Percentiles rank a stretch among this genome's conserved stretches.
Evolutionary conservation across 2,329 filamentous ascomycete species (phyloP).

Genomic region (Diaporthe capsici): DNA sequence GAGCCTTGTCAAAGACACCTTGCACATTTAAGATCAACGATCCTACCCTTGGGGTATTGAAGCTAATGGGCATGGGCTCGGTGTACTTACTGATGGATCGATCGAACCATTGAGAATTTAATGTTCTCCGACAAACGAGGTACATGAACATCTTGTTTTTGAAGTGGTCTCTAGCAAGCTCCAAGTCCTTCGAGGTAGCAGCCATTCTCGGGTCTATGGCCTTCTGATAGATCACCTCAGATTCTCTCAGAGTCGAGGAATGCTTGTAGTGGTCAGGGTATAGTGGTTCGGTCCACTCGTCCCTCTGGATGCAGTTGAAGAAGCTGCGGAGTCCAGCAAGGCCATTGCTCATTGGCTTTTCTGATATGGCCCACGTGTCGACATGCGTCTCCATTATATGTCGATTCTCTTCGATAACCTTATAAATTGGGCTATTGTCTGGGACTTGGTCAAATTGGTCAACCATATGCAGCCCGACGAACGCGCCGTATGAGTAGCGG

Average conservation of each 20-base stretch:
- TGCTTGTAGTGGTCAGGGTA: background rate
- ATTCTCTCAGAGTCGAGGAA: background rate
- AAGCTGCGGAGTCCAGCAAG: background rate
- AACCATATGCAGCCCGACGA: background rate
- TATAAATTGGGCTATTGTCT: background rate
- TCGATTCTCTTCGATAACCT: background rate
- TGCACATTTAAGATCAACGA: background rate
- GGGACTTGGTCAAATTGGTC: background rate
- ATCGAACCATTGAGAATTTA: background rate
- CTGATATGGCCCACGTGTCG: background rate
- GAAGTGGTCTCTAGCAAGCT: background rate
- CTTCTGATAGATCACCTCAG: background rate
- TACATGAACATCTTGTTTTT: background rate
- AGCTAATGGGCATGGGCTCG: background rate
- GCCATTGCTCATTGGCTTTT: constrained; percentile 2
- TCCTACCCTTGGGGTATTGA: background rate
- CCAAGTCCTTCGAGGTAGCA: background rate
- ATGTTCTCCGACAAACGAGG: background rate
- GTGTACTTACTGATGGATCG: background rate
- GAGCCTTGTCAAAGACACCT: constrained; percentile 6
- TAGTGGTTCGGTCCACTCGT: background rate
- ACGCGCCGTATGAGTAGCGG: background rate
- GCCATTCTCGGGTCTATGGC: background rate
- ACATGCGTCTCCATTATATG: background rate
- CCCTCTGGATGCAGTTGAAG: background rate